Conservation (phyloP, 805 yeast genomes). For the Sugiyamaella qingdaonensis region DNA sequence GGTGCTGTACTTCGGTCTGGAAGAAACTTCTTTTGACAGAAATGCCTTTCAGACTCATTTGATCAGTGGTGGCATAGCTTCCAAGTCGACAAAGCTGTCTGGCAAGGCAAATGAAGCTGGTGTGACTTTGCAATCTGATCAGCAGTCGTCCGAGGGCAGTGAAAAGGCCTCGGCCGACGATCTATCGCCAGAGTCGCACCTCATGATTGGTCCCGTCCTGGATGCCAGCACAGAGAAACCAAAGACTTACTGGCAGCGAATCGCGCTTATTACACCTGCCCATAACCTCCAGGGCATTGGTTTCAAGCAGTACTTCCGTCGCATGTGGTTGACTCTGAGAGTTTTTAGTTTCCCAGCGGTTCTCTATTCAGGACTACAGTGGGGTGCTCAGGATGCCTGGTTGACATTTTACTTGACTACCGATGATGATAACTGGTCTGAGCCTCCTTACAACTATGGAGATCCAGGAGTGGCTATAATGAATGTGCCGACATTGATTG, state of each 20-base stretch:
- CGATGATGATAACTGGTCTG: slow-evolving; percentile 63
- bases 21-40: slow-evolving; percentile 57
- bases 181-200: background rate
- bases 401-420: slow-evolving; percentile 70
- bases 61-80: slow-evolving; percentile 28
- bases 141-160: background rate
- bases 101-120: background rate
- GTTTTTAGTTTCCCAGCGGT: slow-evolving; percentile 45
- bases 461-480: slow-evolving; percentile 66
- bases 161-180: background rate
- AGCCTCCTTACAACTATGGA: slow-evolving; percentile 61
- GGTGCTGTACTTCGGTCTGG: slow-evolving; percentile 56
- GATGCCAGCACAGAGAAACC: background rate
- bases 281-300: slow-evolving; percentile 61
- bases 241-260: slow-evolving; percentile 41
- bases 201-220: background rate
- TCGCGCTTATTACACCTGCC: slow-evolving; percentile 39
- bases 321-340: slow-evolving; percentile 44
- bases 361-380: slow-evolving; percentile 59
- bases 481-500: slow-evolving; percentile 62
- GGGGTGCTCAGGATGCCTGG: slow-evolving; percentile 80
- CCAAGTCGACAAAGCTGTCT: background rate
- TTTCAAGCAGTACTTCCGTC: slow-evolving; percentile 56
- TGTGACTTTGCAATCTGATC: background rate
- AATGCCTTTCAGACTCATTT: slow-evolving; percentile 17